Evolutionary conservation across 176 grass and related monocot species (phyloP).

Genomic region (Cocos nucifera): DNA sequence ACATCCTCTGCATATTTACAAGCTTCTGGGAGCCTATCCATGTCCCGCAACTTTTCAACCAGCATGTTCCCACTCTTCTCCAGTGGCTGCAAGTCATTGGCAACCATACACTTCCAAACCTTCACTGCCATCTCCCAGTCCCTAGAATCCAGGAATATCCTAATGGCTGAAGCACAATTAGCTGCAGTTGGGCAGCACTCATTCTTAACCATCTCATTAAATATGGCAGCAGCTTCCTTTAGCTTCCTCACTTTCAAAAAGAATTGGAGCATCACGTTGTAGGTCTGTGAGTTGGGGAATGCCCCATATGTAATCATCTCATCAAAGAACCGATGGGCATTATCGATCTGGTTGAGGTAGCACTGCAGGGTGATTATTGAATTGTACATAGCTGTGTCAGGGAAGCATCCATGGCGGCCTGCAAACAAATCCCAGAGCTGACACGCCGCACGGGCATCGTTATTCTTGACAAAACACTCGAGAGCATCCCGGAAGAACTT

Average conservation of each 20-base stretch:
- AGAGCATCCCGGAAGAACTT: slow-evolving; percentile 71
- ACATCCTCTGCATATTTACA: slow-evolving; percentile 86
- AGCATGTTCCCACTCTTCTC: slow-evolving; percentile 71
- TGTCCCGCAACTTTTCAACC: slow-evolving; percentile 38
- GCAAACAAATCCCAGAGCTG: slow-evolving; percentile 48
- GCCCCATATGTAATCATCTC: slow-evolving; percentile 60
- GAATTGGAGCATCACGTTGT: slow-evolving; percentile 45
- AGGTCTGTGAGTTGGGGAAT: slow-evolving; percentile 48
- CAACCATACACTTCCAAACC: slow-evolving; percentile 67
- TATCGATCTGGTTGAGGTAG: slow-evolving; percentile 25
- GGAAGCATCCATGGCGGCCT: slow-evolving; percentile 17
- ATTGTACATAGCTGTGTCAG: slow-evolving; percentile 58
- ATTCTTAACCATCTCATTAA: slow-evolving; percentile 87
- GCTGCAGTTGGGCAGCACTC: slow-evolving; percentile 40
- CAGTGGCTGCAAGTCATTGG: slow-evolving; percentile 40
- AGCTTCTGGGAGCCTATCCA: slow-evolving; percentile 65
- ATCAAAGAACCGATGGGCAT: slow-evolving; percentile 36
- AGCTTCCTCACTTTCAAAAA: slow-evolving; percentile 46
- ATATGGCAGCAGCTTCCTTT: slow-evolving; percentile 42
- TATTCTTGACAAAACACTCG: slow-evolving; percentile 16
- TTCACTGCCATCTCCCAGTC: slow-evolving; percentile 51
- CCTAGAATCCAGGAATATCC: slow-evolving; percentile 39
- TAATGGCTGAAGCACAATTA: slow-evolving; percentile 15
- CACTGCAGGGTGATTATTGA: slow-evolving; percentile 53
- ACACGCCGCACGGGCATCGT: slow-evolving; percentile 18